Evolutionary conservation across 2,329 filamentous ascomycete genomes (phyloP).

Genomic region (Ceratocystis harringtonii): DNA sequence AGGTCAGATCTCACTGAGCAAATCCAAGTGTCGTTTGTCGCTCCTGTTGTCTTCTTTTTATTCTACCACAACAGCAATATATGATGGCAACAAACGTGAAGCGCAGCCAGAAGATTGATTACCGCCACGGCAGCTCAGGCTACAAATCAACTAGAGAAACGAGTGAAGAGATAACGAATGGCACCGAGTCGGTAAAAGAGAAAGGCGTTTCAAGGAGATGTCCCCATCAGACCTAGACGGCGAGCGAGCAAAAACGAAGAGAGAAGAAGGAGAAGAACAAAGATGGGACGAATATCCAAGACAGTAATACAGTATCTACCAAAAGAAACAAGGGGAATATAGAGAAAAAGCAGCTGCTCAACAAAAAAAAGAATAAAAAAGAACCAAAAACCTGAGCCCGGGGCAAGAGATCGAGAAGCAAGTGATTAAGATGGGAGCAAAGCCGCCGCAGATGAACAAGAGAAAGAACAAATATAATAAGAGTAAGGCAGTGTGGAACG

Average conservation of each 20-base stretch:
- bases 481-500: background rate
- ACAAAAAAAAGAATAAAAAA: background rate
- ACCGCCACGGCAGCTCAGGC: slow-evolving; percentile 6
- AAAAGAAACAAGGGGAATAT: background rate
- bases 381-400: background rate
- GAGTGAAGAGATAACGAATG: slow-evolving; percentile 12
- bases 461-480: slow-evolving; percentile 5
- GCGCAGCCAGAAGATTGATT: slow-evolving; percentile 13
- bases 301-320: slow-evolving; percentile 19
- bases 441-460: background rate
- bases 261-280: slow-evolving; percentile 15
- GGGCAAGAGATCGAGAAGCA: slow-evolving; percentile 18
- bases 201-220: slow-evolving; percentile 9
- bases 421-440: slow-evolving; percentile 18
- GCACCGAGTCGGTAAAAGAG: slow-evolving; percentile 8
- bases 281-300: slow-evolving; percentile 21
- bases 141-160: background rate
- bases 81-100: background rate
- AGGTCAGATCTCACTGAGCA: background rate
- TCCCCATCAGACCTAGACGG: slow-evolving; percentile 8
- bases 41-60: background rate
- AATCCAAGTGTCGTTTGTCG: background rate
- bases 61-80: background rate
- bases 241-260: slow-evolving; percentile 1
- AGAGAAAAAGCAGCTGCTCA: background rate